Percentiles rank a stretch among this genome's conserved stretches.
phyloP scores from a whole-genome alignment of 768 basidiomycete species.

The Lentinus tigrinus region DNA sequence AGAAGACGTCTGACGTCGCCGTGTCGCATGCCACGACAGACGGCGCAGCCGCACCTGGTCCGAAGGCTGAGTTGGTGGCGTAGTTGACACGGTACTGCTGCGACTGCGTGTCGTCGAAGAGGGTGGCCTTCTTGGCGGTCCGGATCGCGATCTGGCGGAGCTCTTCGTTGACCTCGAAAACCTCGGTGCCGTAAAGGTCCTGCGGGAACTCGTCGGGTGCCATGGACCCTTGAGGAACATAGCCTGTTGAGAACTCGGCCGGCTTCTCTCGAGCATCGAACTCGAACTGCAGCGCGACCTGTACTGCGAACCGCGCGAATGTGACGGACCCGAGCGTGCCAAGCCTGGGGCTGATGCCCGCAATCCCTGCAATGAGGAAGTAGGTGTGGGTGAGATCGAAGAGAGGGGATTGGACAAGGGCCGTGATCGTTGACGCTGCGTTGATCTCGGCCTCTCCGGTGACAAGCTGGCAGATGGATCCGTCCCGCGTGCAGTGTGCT shows the following conservation, averaged over 20 bases:
- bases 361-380: slow-evolving; percentile 43
- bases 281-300: slow-evolving; percentile 39
- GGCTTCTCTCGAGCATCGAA: slow-evolving; percentile 44
- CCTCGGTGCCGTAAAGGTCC: slow-evolving; percentile 42
- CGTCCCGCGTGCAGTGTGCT: slow-evolving; percentile 35
- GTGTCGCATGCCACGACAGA: slow-evolving; percentile 35
- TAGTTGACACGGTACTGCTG: slow-evolving; percentile 33
- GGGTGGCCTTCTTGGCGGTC: slow-evolving; percentile 29
- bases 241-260: slow-evolving; percentile 36
- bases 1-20: slow-evolving; percentile 38
- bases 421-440: slow-evolving; percentile 33
- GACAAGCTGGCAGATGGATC: slow-evolving; percentile 36
- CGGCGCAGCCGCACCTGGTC: slow-evolving; percentile 32
- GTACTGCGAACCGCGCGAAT: slow-evolving; percentile 39
- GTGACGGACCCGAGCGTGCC: slow-evolving; percentile 38
- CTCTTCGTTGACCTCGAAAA: slow-evolving; percentile 44
- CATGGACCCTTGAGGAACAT: slow-evolving; percentile 32
- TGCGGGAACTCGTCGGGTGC: slow-evolving; percentile 28
- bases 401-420: slow-evolving; percentile 30
- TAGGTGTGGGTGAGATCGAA: slow-evolving; percentile 42
- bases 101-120: slow-evolving; percentile 34
- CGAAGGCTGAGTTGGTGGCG: slow-evolving; percentile 21
- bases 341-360: slow-evolving; percentile 37
- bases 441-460: slow-evolving; percentile 44
- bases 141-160: slow-evolving; percentile 32